phyloP scores from a whole-genome alignment of 2,329 filamentous ascomycete genomes.

The Arthroderma sp. region DNA sequence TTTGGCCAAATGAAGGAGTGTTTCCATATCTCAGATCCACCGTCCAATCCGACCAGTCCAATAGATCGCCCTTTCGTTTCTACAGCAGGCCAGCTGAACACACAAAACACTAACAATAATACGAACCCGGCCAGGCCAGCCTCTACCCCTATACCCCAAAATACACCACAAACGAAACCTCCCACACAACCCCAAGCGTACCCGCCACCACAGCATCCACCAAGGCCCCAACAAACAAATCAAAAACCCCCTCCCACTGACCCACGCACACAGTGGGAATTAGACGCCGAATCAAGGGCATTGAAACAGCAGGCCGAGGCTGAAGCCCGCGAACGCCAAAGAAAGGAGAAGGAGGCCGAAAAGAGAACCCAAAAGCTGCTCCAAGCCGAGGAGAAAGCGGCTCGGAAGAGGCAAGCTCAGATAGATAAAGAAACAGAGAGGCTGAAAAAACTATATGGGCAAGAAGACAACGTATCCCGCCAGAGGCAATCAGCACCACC shows the following conservation, averaged over 20 bases:
- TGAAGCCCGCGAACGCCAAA: slow-evolving; percentile 30
- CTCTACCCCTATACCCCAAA: background rate
- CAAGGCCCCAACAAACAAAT: slow-evolving; percentile 8
- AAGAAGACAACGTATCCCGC: slow-evolving; percentile 14
- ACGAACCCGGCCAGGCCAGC: background rate
- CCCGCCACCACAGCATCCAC: background rate
- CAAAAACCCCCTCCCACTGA: slow-evolving; percentile 25
- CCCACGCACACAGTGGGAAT: slow-evolving; percentile 39
- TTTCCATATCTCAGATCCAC: slow-evolving; percentile 56
- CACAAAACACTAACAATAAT: background rate
- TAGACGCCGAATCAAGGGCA: slow-evolving; percentile 38
- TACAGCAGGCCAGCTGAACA: slow-evolving; percentile 8
- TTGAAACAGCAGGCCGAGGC: slow-evolving; percentile 30
- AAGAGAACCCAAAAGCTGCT: slow-evolving; percentile 39
- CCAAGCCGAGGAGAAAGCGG: slow-evolving; percentile 40
- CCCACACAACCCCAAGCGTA: background rate
- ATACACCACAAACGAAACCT: background rate
- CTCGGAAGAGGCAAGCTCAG: slow-evolving; percentile 38
- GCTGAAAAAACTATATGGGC: slow-evolving; percentile 46
- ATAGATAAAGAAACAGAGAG: slow-evolving; percentile 68
- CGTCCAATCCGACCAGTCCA: slow-evolving; percentile 9
- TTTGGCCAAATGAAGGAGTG: slow-evolving; percentile 54
- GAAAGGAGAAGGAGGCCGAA: slow-evolving; percentile 38
- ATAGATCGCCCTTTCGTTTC: slow-evolving; percentile 10
- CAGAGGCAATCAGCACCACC: background rate